A percentile compares a stretch with the other conserved stretches of the same genome.
phyloP scores from a whole-genome alignment of 2,329 filamentous ascomycete species.

The Calonectria crousiana region DNA sequence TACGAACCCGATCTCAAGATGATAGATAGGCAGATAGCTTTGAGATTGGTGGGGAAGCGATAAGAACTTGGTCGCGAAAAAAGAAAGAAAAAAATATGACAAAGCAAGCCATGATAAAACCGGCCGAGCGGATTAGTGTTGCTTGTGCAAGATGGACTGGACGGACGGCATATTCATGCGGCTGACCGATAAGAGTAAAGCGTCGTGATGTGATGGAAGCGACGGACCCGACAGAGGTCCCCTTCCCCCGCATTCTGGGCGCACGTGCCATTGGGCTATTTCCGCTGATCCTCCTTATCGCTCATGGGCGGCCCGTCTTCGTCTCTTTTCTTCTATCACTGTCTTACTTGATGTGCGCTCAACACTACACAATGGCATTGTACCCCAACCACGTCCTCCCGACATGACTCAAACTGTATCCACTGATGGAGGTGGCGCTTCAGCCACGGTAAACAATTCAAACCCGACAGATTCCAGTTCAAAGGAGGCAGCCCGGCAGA shows the following conservation, averaged over 20 bases:
- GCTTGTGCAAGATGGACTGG: not conserved
- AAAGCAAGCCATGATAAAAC: not conserved
- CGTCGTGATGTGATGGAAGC: not conserved
- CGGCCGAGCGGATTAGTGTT: not conserved
- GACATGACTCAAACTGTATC: slow-evolving; percentile 19
- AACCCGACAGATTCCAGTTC: not conserved
- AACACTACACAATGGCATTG: slow-evolving; percentile 17
- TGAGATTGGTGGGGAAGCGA: not conserved
- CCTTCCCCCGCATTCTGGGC: slow-evolving; percentile 25
- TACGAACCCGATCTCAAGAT: not conserved
- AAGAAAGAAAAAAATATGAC: too few relatives aligned
- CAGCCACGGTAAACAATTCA: not conserved
- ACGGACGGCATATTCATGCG: not conserved
- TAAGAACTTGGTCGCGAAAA: not conserved
- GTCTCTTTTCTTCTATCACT: slow-evolving; percentile 12
- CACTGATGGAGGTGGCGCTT: not conserved
- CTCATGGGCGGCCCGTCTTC: slow-evolving; percentile 5
- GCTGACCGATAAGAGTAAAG: slow-evolving; percentile 23
- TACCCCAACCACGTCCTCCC: not conserved
- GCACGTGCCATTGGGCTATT: slow-evolving; percentile 25
- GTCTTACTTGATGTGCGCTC: not conserved
- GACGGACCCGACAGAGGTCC: not conserved
- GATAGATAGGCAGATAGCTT: not conserved
- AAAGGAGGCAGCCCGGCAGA: not conserved
- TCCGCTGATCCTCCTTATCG: slow-evolving; percentile 21